Conservation (phyloP, 2,329 filamentous ascomycete genomes). For the Aureobasidium lini region DNA sequence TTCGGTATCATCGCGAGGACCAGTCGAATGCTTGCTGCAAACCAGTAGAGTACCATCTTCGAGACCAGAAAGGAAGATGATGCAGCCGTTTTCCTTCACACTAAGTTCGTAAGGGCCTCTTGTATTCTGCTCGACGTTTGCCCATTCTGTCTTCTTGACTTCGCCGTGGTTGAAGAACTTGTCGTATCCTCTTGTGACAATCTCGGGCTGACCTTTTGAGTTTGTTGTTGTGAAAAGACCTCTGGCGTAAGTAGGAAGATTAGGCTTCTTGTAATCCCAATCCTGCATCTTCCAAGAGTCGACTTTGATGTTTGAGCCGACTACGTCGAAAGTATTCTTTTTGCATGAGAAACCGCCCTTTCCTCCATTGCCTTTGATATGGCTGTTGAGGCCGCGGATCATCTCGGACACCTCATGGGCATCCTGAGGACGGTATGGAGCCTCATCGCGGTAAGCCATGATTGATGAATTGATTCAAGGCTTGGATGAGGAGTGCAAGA, state of each 20-base stretch:
- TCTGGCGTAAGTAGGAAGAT: conserved; percentile 85
- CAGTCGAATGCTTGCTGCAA: conserved; percentile 98
- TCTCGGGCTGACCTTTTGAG: conserved; percentile 60
- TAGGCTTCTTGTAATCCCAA: conserved; percentile 85
- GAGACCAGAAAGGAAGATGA: conserved; percentile 91
- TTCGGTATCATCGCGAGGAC: conserved; percentile 61
- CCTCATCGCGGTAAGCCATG: conserved; percentile 47
- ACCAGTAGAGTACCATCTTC: conserved; percentile 85
- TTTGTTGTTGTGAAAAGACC: conserved; percentile 84
- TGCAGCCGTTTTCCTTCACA: conserved; percentile 98
- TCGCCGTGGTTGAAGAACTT: conserved; percentile 97
- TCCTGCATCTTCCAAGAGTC: conserved; percentile 92
- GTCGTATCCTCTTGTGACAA: conserved; percentile 86
- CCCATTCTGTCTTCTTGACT: conserved; percentile 74
- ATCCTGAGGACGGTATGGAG: conserved; percentile 64
- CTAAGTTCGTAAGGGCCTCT: conserved; percentile 88
- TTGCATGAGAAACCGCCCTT: conserved; percentile 64
- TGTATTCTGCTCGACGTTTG: conserved; percentile 66
- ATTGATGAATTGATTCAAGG: not conserved
- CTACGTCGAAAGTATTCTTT: conserved; percentile 69
- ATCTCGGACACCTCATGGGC: conserved; percentile 58
- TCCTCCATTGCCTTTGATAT: conserved; percentile 43
- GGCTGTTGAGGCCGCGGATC: conserved; percentile 55
- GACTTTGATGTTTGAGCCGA: conserved; percentile 59
- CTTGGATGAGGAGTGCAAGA: not conserved